Conservation (phyloP, 768 basidiomycete species). For the Boletus rubroflammeus region DNA sequence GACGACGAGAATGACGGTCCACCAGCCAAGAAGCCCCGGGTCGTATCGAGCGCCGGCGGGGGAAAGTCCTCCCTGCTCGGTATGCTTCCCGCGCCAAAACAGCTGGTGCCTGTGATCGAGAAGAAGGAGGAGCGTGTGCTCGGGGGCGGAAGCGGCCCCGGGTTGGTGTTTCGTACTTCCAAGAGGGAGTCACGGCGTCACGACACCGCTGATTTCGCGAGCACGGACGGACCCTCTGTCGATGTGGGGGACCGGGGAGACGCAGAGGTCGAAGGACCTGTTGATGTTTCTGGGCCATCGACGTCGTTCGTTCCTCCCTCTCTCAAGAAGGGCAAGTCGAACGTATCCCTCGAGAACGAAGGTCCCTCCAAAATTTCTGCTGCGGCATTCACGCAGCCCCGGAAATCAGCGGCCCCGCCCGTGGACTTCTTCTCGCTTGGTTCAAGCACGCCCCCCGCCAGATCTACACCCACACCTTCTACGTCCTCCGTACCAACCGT, state of each 20-base stretch:
- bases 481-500: slow-evolving; percentile 5
- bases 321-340: slow-evolving; percentile 55
- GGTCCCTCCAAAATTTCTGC: slow-evolving; percentile 8
- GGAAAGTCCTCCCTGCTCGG: slow-evolving; percentile 58
- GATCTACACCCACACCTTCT: slow-evolving; percentile 1
- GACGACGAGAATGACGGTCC: slow-evolving; percentile 50
- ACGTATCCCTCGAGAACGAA: slow-evolving; percentile 50
- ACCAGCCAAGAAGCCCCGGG: slow-evolving; percentile 54
- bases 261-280: not conserved
- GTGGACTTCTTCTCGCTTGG: slow-evolving; percentile 72
- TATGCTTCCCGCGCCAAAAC: slow-evolving; percentile 76
- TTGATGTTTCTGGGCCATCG: slow-evolving; percentile 19
- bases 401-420: slow-evolving; percentile 32
- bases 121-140: slow-evolving; percentile 51
- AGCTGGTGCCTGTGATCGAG: slow-evolving; percentile 36
- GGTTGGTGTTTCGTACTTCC: slow-evolving; percentile 54
- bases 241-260: slow-evolving; percentile 17
- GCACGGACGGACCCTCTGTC: slow-evolving; percentile 19
- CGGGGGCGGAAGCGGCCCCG: slow-evolving; percentile 59
- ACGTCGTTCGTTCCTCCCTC: slow-evolving; percentile 58
- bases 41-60: slow-evolving; percentile 38
- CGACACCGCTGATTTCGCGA: slow-evolving; percentile 17
- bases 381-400: slow-evolving; percentile 7
- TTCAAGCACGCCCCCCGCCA: slow-evolving; percentile 17
- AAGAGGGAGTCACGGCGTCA: slow-evolving; percentile 7